Evolutionary conservation across 192 early-diverging fungal species (phyloP).

Genomic region (Chytriomyces sp.): DNA sequence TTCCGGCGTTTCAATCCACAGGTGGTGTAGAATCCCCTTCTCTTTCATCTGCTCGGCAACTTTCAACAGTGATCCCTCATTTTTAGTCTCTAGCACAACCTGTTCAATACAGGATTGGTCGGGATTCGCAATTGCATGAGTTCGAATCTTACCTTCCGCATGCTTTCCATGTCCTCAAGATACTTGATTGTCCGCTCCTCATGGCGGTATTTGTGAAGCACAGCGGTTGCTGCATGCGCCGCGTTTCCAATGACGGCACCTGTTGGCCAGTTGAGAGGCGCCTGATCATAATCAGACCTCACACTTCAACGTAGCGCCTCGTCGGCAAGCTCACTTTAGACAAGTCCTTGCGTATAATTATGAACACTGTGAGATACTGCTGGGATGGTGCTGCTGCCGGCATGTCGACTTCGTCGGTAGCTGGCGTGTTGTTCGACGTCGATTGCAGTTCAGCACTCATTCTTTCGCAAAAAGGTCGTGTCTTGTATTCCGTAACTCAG

Average conservation of each 20-base stretch:
- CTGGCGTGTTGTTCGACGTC: background rate
- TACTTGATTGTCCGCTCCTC: constrained; percentile 17
- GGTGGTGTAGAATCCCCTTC: constrained; percentile 18
- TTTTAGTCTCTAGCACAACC: constrained; percentile 22
- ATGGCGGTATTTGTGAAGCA: constrained; percentile 13
- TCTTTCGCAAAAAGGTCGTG: too few species aligned
- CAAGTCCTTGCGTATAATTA: constrained; percentile 20
- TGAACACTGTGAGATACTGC: constrained; percentile 8
- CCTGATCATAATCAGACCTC: background rate
- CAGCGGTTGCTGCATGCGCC: constrained; percentile 29
- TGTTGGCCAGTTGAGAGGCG: constrained; percentile 18
- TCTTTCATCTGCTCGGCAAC: constrained; percentile 18
- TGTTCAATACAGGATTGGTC: background rate
- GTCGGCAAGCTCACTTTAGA: constrained; percentile 1
- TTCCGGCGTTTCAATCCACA: constrained; percentile 30
- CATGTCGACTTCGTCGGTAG: background rate
- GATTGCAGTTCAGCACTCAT: too few species aligned
- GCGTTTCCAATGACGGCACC: constrained; percentile 24
- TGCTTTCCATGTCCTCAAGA: constrained; percentile 11
- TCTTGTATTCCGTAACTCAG: too few species aligned
- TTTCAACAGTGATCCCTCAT: constrained; percentile 7
- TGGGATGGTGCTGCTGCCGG: background rate
- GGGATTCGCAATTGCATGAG: background rate
- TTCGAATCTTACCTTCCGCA: constrained; percentile 23
- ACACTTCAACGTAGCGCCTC: background rate